Base-by-base conservation (phyloP, 2,329 filamentous ascomycete genomes). In the Aspergillus chevalieri region DNA sequence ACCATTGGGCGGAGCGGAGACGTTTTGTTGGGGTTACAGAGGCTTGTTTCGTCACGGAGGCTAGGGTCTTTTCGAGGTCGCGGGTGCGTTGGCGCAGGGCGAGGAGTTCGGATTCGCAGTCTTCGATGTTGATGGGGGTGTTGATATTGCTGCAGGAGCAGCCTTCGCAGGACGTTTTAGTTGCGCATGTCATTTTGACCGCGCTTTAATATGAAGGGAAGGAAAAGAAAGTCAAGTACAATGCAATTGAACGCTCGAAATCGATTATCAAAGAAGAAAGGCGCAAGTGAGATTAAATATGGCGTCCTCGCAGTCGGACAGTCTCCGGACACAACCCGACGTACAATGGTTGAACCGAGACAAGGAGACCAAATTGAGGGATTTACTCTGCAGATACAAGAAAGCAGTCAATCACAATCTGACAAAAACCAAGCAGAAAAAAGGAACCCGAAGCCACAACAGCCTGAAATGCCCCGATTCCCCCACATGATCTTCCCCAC, bases 1-100 rank as follows among this genome's bases (percentile, higher is more conserved):
- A 76, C 74, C 74, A 77, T 12, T 63, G 56, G 6, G 68, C 58
- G n/a, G 72, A 75, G 2, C 73, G 68, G 33, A 74, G 59, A 52
- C 61, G 67, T 15, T 56, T 53, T n/a, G 22, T 47, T 39, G 49
- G 19, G 6, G 48, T 30, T 22, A 38, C 34, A n/a, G 54, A 46
- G 14, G 44, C 15, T 44, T 55, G 49, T 24, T 57, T 52, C 33
- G 60, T 64, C 49, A 65, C 57, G 10, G 62, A 58, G 15, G 65
- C 58, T 24, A 68, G 50, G 19, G 62, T 60, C 34, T 61, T 63
- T 41, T 69, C 66, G 7, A 73, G 59, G 49, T 72, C 67, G 24
- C 65, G 60, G 3, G 69, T 70, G 17, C 69, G 63, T 50, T 61
- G 61, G 44, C 68, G 66, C 28, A 72, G 60, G 3, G 69, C 62